These are phyloP conservation scores for Daldinia loculata DNA, from an alignment of 495 filamentous ascomycete genomes.

Conservation along the genomic window DNA sequence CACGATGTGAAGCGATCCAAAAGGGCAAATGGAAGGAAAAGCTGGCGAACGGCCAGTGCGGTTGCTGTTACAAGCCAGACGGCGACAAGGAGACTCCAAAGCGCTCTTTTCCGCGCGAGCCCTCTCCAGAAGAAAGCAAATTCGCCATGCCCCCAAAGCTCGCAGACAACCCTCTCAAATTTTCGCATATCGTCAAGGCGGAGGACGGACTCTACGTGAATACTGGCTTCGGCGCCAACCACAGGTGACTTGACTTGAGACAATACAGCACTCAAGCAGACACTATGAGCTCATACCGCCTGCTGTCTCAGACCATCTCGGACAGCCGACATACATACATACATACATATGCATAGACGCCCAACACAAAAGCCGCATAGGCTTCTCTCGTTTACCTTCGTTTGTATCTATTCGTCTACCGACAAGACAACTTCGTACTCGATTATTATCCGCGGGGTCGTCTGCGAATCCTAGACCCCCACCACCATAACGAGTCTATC, in stretches of 20 bases:
- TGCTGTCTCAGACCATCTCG: background rate
- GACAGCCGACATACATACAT: background rate
- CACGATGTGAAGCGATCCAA: constrained; percentile 17
- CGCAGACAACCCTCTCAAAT: background rate
- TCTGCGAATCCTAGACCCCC: no score
- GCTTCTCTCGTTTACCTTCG: background rate
- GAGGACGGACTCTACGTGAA: background rate
- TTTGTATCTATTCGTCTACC: background rate
- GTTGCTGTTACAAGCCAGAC: constrained; percentile 40
- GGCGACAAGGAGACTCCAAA: constrained; percentile 26
- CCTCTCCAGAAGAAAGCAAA: background rate
- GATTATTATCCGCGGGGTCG: no score
- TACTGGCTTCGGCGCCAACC: background rate
- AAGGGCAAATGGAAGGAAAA: constrained; percentile 27
- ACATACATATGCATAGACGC: no score
- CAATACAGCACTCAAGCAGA: background rate
- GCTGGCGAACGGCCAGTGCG: constrained; percentile 26
- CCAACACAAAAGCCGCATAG: background rate
- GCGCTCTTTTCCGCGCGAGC: background rate
- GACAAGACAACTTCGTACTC: no score
- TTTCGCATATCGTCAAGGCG: background rate
- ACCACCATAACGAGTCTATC: no score
- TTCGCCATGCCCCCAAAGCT: background rate
- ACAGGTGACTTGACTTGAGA: background rate
- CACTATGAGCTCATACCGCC: background rate